A percentile compares a stretch with the other conserved stretches of the same genome.
Conservation (phyloP, 208 protist genomes). For the Entamoeba dispar region DNA sequence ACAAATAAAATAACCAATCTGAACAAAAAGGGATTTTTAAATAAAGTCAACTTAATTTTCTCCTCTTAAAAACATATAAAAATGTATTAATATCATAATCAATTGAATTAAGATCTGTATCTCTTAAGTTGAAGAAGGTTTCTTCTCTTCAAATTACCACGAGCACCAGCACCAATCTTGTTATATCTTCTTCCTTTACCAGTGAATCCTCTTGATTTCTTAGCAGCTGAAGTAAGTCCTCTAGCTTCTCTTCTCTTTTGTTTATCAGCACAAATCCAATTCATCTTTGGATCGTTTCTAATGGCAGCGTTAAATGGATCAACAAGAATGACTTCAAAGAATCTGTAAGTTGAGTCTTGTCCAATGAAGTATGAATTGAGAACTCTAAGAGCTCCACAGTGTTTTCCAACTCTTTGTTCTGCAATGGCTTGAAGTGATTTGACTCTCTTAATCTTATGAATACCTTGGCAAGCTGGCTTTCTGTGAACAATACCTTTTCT, state of each 20-base stretch:
- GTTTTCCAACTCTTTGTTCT: constrained; percentile 80
- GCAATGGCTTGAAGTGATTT: constrained; percentile 74
- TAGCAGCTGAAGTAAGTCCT: constrained; percentile 85
- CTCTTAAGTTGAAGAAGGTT: constrained; percentile 72
- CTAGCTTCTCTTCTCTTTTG: constrained; percentile 83
- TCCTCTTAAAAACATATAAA: no score
- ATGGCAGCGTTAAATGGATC: constrained; percentile 86
- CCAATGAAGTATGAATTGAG: constrained; percentile 99
- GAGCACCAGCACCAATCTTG: constrained; percentile 71
- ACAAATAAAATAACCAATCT: no score
- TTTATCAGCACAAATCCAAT: constrained; percentile 88
- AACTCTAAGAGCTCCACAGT: constrained; percentile 78
- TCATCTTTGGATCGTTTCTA: constrained; percentile 83
- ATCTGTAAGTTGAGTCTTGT: constrained; percentile 47
- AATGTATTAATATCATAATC: background rate
- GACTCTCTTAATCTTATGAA: constrained; percentile 79
- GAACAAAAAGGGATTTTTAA: no score
- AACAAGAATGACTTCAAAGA: constrained; percentile 84
- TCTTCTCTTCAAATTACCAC: constrained; percentile 84
- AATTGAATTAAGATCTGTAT: constrained; percentile 47
- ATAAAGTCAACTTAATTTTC: no score
- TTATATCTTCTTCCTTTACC: constrained; percentile 72
- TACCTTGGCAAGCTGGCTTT: constrained; percentile 86
- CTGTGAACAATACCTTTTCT: constrained; percentile 85
- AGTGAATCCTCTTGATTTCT: constrained; percentile 71